Evolutionary conservation across 2,329 filamentous ascomycete species (phyloP), one percentile per base, ranked within the genome.

Genomic region (Pseudogymnoascus sp.): DNA sequence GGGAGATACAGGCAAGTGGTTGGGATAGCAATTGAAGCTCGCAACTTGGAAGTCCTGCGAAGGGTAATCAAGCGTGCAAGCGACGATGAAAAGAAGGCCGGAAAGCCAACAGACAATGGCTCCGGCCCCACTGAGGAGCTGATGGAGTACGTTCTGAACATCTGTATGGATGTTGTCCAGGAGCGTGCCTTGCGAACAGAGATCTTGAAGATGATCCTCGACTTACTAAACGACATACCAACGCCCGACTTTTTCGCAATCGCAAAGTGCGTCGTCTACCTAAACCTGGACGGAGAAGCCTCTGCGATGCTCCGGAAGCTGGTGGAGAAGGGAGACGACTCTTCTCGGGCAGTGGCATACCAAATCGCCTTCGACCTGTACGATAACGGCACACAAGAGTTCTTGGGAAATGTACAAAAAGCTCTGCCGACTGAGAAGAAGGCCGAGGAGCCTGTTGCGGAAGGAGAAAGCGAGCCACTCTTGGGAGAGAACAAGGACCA

Each of bases 281-380:
- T 99, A 16, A 89, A 96, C 73, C 90, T 96, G 68, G 89, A 97
- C 71, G 88, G 90, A 59, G 89, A 97, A 80, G 95, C 95, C 0
- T 93, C 92, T 8, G 85, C 85, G 66, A 93, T 99, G 77, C 84
- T 99, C 43, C 84, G 84, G 60, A 88, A 91, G 68, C 83, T 99
- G 21, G 88, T 97, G 8, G 65, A 89, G 65, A 89, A 89, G 67
- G 90, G 87, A 5, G 90, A 96, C 68, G 82, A 86, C 60, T 86
- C 86, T 64, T 92, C 91, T 0, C 84, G 91, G 14, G 90, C 93
- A 18, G 88, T 91, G 59, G 95, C 95, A 16, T 99, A 97, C 75
- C 95, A 99, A 74, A 96, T 99, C 63, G 95, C 93, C 1, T 99
- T 99, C 71, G 95, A 99, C 71, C 82, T 99, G 5, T 97, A 97